A percentile compares a stretch with the other conserved stretches of the same genome.
Evolutionary conservation across 495 filamentous ascomycete species (phyloP).

Genomic region (Bacidia gigantensis): DNA sequence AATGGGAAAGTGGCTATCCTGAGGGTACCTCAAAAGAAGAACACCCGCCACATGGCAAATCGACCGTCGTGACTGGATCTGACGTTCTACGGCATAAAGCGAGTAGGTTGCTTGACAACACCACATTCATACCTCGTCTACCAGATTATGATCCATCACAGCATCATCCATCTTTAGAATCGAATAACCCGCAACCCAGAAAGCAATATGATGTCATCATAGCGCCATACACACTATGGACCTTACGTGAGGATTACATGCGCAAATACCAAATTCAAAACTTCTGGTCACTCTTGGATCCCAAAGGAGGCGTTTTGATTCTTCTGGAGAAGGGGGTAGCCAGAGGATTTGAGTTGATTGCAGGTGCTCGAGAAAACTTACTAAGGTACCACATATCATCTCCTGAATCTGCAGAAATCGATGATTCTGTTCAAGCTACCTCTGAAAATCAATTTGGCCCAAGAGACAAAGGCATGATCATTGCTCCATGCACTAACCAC

Average conservation of each 20-base stretch:
- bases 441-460: conserved; percentile 24
- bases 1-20: conserved; percentile 53
- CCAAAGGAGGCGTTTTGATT: conserved; percentile 74
- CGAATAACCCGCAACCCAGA: conserved; percentile 33
- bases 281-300: conserved; percentile 73
- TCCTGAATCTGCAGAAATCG: conserved; percentile 38
- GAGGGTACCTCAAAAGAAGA: conserved; percentile 28
- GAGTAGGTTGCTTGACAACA: conserved; percentile 67
- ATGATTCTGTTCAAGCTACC: conserved; percentile 26
- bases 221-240: conserved; percentile 68
- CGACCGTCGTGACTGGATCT: conserved; percentile 49
- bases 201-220: conserved; percentile 86
- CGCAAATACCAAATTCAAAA: conserved; percentile 70
- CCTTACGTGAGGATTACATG: conserved; percentile 53
- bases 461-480: conserved; percentile 76
- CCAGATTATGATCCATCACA: conserved; percentile 71
- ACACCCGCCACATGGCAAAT: conserved; percentile 39
- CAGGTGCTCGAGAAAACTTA: conserved; percentile 62
- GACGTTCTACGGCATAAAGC: conserved; percentile 59
- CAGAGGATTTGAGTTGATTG: conserved; percentile 82
- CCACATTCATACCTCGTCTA: conserved; percentile 79
- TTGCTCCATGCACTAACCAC: conserved; percentile 94
- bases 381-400: conserved; percentile 63
- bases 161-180: conserved; percentile 33
- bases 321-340: conserved; percentile 85